These are phyloP conservation scores for Cystoderma amianthinum DNA, from an alignment of 768 basidiomycete genomes.

Conservation along the genomic window DNA sequence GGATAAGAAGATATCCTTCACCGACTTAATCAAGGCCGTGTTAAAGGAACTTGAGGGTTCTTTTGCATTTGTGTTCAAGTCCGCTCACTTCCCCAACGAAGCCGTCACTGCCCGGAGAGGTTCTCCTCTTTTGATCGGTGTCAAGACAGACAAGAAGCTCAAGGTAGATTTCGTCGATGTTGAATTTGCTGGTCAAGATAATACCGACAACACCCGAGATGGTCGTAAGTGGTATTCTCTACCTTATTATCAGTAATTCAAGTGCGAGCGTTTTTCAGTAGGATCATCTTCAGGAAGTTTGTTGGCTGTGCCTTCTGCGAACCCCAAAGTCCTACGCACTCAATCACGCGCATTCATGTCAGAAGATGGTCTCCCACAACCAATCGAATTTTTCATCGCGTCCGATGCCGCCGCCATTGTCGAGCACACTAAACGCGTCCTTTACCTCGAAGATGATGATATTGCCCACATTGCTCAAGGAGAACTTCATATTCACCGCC, in stretches of 20 bases:
- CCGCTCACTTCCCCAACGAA: slow-evolving; percentile 90
- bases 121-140: slow-evolving; percentile 93
- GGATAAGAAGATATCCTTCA: slow-evolving; percentile 82
- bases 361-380: slow-evolving; percentile 96
- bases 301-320: slow-evolving; percentile 58
- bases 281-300: slow-evolving; percentile 42
- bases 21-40: slow-evolving; percentile 88
- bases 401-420: slow-evolving; percentile 95
- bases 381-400: slow-evolving; percentile 99
- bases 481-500: slow-evolving; percentile 97
- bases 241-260: slow-evolving; percentile 4
- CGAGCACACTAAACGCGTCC: slow-evolving; percentile 97
- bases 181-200: slow-evolving; percentile 79
- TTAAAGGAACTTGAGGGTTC: slow-evolving; percentile 98
- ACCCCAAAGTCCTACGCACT: slow-evolving; percentile 81
- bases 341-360: slow-evolving; percentile 98
- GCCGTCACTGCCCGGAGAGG: slow-evolving; percentile 95
- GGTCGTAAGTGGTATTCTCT: slow-evolving; percentile 29
- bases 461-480: slow-evolving; percentile 97
- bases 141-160: slow-evolving; percentile 99
- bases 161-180: slow-evolving; percentile 99
- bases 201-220: slow-evolving; percentile 27
- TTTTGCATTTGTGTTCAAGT: slow-evolving; percentile 99
- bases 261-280: slow-evolving; percentile 17
- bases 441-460: slow-evolving; percentile 98